Evolutionary conservation across 2,329 filamentous ascomycete species (phyloP).

Genomic region (Paraphoma sp.): DNA sequence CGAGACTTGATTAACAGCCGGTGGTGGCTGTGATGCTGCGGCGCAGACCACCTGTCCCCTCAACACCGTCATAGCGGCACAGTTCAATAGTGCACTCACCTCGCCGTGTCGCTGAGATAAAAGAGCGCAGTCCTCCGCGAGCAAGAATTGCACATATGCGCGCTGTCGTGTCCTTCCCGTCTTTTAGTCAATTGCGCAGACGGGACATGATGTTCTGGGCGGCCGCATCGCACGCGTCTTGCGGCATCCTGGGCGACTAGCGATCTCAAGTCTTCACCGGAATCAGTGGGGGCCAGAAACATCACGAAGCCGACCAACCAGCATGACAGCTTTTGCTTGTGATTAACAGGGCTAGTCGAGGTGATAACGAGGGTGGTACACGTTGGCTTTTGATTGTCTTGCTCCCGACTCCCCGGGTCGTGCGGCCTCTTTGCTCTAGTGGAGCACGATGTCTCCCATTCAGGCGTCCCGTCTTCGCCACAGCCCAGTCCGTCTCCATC

Average conservation of each 20-base stretch:
- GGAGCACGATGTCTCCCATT: background rate
- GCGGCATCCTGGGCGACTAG: slow-evolving; percentile 8
- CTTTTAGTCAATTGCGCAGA: background rate
- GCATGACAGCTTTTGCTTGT: background rate
- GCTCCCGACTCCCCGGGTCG: background rate
- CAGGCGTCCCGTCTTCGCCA: background rate
- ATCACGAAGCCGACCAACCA: slow-evolving; percentile 1
- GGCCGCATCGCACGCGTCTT: slow-evolving; percentile 2
- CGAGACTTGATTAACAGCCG: background rate
- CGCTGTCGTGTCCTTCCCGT: slow-evolving; percentile 9
- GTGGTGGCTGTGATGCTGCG: slow-evolving; percentile 8
- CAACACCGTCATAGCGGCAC: slow-evolving; percentile 2
- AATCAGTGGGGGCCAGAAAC: slow-evolving; percentile 26
- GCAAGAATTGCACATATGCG: slow-evolving; percentile 15
- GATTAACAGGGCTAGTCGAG: slow-evolving; percentile 3
- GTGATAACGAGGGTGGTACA: slow-evolving; percentile 4
- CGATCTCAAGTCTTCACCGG: slow-evolving; percentile 18
- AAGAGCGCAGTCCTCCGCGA: slow-evolving; percentile 11
- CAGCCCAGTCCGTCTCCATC: background rate
- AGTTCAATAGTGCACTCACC: background rate
- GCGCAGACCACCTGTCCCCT: background rate
- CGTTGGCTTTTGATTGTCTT: background rate
- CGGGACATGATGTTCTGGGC: background rate
- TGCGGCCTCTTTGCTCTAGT: background rate
- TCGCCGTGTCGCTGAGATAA: slow-evolving; percentile 8